These are phyloP conservation scores for Candida sphagnicola DNA, from an alignment of 805 yeast genomes.

Conservation along the genomic window DNA sequence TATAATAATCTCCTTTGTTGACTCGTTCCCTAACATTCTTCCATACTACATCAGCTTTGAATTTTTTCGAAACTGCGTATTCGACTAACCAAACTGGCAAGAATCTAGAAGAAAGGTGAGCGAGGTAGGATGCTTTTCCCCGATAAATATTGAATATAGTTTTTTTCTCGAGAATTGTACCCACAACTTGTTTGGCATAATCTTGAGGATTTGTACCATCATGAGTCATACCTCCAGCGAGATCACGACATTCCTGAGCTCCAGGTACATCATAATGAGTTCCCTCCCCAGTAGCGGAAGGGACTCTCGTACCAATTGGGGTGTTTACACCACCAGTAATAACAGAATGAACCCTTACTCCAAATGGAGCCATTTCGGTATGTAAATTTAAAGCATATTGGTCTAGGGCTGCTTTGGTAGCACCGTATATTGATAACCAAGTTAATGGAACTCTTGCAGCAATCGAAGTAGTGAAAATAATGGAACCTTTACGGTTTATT, in stretches of 20 bases:
- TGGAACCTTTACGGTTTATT: conserved; percentile 28
- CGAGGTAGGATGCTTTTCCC: conserved; percentile 18
- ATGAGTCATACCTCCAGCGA: conserved; percentile 19
- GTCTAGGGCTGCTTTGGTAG: conserved; percentile 37
- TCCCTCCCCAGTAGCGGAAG: not conserved
- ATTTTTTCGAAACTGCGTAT: conserved; percentile 15
- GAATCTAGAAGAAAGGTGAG: conserved; percentile 15
- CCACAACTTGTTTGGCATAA: conserved; percentile 24
- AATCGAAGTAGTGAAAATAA: conserved; percentile 34
- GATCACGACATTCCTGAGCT: conserved; percentile 14
- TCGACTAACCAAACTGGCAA: conserved; percentile 25
- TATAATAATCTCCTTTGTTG: conserved; percentile 2
- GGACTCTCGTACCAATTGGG: conserved; percentile 1
- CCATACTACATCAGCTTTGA: conserved; percentile 23
- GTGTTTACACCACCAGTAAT: conserved; percentile 38
- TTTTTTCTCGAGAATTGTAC: conserved; percentile 13
- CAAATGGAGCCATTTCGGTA: conserved; percentile 30
- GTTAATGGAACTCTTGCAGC: conserved; percentile 27
- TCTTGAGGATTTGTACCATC: conserved; percentile 16
- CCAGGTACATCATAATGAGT: conserved; percentile 18
- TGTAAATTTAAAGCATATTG: conserved; percentile 27
- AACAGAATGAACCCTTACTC: conserved; percentile 33
- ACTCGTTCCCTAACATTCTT: conserved; percentile 12
- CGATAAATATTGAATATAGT: conserved; percentile 24
- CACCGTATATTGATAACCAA: conserved; percentile 27